Evolutionary conservation across 331 rosid species (phyloP).

Genomic region (Cydonia oblonga): DNA sequence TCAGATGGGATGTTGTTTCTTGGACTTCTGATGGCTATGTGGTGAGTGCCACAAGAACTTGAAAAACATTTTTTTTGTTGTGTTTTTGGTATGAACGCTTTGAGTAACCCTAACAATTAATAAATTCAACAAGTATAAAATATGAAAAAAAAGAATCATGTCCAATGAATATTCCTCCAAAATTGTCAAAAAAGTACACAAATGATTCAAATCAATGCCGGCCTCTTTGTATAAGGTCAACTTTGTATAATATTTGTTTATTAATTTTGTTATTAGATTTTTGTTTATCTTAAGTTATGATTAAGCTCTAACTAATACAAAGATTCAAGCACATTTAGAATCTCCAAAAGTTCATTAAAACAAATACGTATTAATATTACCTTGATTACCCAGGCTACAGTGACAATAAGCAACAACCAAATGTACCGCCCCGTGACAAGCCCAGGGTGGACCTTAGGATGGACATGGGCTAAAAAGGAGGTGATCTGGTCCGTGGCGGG

Average conservation of each 20-base stretch:
- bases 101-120: not conserved
- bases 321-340: not conserved
- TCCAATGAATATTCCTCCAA: too few species aligned
- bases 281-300: too few species aligned
- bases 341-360: not conserved
- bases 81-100: too few species aligned
- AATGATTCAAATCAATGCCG: too few species aligned
- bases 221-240: too few species aligned
- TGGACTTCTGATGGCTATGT: constrained; percentile 34
- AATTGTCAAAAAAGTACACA: too few species aligned
- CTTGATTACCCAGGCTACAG: constrained; percentile 15
- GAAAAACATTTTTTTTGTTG: not conserved
- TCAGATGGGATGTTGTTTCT: constrained; percentile 31
- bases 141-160: too few species aligned
- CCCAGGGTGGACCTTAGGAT: constrained; percentile 32
- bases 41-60: constrained; percentile 8
- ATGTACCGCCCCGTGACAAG: constrained; percentile 15
- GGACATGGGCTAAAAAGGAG: constrained; percentile 36
- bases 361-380: not conserved
- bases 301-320: too few species aligned
- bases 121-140: not conserved
- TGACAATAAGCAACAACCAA: constrained; percentile 23
- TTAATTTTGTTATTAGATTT: too few species aligned
- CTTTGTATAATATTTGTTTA: too few species aligned
- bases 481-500: constrained; percentile 34